Percentiles rank a stretch among this genome's conserved stretches.
These are phyloP conservation scores for Hyaloscypha finlandica DNA, from an alignment of 495 filamentous ascomycete species.

Conservation along the genomic window DNA sequence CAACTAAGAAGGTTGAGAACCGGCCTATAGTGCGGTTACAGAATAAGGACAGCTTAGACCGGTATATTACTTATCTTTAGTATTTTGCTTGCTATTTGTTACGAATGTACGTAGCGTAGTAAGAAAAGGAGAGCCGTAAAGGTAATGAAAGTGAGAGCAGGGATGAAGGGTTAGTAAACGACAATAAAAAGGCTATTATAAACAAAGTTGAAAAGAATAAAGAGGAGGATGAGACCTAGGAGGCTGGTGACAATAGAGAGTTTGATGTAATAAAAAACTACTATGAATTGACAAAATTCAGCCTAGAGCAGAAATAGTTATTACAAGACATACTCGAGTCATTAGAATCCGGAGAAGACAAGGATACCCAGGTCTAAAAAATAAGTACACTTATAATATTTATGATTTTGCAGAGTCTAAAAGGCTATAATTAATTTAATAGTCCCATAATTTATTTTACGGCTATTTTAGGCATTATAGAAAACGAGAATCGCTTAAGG, in stretches of 20 bases:
- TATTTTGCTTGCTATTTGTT: constrained; percentile 18
- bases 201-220: constrained; percentile 1
- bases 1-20: too few species aligned
- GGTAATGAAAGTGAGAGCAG: neutral
- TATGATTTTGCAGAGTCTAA: constrained; percentile 12
- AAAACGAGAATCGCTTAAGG: too few species aligned
- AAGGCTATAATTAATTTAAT: constrained; percentile 6
- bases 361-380: constrained; percentile 7
- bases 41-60: constrained; percentile 17
- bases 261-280: constrained; percentile 16
- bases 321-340: constrained; percentile 8
- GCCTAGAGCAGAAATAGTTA: constrained; percentile 15
- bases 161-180: constrained; percentile 5
- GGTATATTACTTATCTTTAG: constrained; percentile 19
- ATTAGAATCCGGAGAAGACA: constrained; percentile 4
- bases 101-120: constrained; percentile 10
- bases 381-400: neutral
- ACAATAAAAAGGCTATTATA: constrained; percentile 3
- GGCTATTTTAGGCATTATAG: neutral
- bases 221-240: constrained; percentile 3
- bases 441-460: constrained; percentile 13
- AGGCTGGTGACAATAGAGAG: constrained; percentile 6
- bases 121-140: constrained; percentile 9
- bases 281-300: constrained; percentile 15
- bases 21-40: constrained; percentile 4